Evolutionary conservation across 208 protist species (phyloP).

Genomic region (Leishmania tropica): DNA sequence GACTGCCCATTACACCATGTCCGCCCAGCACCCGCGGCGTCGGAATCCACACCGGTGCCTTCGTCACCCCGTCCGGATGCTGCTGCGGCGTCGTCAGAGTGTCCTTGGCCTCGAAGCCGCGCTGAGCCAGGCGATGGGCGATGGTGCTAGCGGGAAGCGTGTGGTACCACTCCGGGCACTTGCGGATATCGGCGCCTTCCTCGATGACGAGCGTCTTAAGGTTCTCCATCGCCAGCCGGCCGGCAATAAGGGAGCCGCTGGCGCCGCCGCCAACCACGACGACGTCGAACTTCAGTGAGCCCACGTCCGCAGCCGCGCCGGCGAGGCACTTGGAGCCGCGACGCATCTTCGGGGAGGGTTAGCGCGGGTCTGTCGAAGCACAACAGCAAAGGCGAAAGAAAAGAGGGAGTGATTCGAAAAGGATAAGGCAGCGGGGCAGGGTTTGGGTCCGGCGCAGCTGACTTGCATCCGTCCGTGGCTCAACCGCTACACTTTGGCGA

Average conservation of each 20-base stretch:
- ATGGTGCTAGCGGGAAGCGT: slow-evolving; percentile 54
- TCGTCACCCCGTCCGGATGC: slow-evolving; percentile 25
- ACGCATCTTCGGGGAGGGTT: slow-evolving; percentile 22
- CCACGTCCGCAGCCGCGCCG: slow-evolving; percentile 25
- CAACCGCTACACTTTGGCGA: neutral
- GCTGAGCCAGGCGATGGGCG: slow-evolving; percentile 61
- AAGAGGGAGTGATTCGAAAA: neutral
- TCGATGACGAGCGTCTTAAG: slow-evolving; percentile 66
- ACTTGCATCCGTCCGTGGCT: neutral
- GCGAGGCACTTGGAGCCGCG: slow-evolving; percentile 21
- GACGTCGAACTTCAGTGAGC: slow-evolving; percentile 51
- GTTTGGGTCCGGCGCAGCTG: neutral
- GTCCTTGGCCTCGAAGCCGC: slow-evolving; percentile 60
- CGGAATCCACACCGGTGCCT: slow-evolving; percentile 61
- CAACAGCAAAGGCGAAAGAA: neutral
- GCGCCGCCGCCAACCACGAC: slow-evolving; percentile 72
- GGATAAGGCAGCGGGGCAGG: neutral
- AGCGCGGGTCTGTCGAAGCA: neutral
- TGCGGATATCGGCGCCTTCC: slow-evolving; percentile 67
- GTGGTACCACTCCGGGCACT: slow-evolving; percentile 62
- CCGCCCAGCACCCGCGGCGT: slow-evolving; percentile 80
- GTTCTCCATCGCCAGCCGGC: slow-evolving; percentile 76
- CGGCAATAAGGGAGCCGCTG: slow-evolving; percentile 74
- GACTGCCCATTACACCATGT: slow-evolving; percentile 78
- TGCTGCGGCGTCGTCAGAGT: slow-evolving; percentile 53